These are phyloP conservation scores for Debaryomyces tyrocola DNA, from an alignment of 805 yeast genomes.

Conservation along the genomic window DNA sequence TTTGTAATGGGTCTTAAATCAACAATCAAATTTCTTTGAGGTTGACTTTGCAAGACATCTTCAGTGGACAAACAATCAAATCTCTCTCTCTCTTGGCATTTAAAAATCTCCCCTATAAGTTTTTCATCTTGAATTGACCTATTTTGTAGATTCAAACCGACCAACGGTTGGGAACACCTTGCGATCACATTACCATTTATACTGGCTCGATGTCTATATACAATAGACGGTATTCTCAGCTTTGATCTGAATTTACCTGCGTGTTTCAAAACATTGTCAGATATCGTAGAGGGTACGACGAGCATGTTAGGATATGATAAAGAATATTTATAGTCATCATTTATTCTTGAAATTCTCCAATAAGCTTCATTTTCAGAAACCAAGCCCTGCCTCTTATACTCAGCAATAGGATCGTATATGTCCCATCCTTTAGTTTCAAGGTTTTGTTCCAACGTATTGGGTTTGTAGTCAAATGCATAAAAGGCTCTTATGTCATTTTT, in stretches of 20 bases:
- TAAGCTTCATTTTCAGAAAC: slow-evolving; percentile 20
- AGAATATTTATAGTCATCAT: slow-evolving; percentile 64
- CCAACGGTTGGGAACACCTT: slow-evolving; percentile 89
- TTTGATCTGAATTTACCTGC: slow-evolving; percentile 87
- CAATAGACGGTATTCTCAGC: slow-evolving; percentile 75
- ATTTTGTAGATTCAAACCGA: slow-evolving; percentile 77
- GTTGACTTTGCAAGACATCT: slow-evolving; percentile 29
- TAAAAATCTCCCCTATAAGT: slow-evolving; percentile 70
- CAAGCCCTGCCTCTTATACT: slow-evolving; percentile 76
- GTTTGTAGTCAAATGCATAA: slow-evolving; percentile 81
- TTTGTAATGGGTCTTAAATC: slow-evolving; percentile 93
- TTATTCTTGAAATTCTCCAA: slow-evolving; percentile 75
- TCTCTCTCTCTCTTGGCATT: slow-evolving; percentile 47
- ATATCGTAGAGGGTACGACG: slow-evolving; percentile 72
- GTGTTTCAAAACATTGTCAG: slow-evolving; percentile 80
- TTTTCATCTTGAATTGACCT: slow-evolving; percentile 92
- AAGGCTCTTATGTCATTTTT: slow-evolving; percentile 46
- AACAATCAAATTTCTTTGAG: slow-evolving; percentile 63
- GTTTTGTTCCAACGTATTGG: slow-evolving; percentile 66
- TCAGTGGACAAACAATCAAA: slow-evolving; percentile 13
- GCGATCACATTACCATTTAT: slow-evolving; percentile 76
- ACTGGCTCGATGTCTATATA: slow-evolving; percentile 62
- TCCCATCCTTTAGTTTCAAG: slow-evolving; percentile 64
- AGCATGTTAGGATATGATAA: slow-evolving; percentile 71
- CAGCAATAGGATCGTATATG: slow-evolving; percentile 59